Base-by-base conservation (phyloP, 1,139 yeast species). In the Eremothecium coryli region DNA sequence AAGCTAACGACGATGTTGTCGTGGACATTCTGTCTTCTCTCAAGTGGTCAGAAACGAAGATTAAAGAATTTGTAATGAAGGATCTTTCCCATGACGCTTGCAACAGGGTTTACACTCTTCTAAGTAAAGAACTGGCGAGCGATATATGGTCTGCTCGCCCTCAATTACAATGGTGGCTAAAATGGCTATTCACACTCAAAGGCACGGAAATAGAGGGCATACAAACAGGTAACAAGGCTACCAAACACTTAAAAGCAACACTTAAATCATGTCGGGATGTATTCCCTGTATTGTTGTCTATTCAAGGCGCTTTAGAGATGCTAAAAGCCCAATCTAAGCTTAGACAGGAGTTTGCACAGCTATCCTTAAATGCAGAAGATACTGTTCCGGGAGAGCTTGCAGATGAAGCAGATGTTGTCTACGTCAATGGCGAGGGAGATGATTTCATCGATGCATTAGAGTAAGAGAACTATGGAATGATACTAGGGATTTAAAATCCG, bases 281-380 rank as follows among this genome's bases (percentile, higher is more conserved):
- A 1, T 37, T 88, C 37, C 90, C 94, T 2, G 69, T 81, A 36
- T 65, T 88, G 33, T 64, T 88, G 39, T 84, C 93, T 31, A 68
- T 90, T 33, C 93, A 88, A 55, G 96, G 96, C 33, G 74, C 93
- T 45, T 63, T 90, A 41, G 80, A 76, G 44, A 70, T 90, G 64
- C 65, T 88, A 31, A 70, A 73, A 44, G 79, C 86, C 18, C 96
- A 85, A 56, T 67, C 79, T 37, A 73, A 70, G 35, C 62, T 85
- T 44, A 75, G 93, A 49, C 64, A 69, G 24, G 84, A 76, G 38
- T 61, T 76, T 17, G 41, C 56, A 5, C 38, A 42, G 10, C 9
- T 53, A 23, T 29, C 46, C 36, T 3, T 47, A 11, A 43, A 41
- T 26, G 46, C 38, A 6, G 41, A 37, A 12, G 45, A 43, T 13